These are phyloP conservation scores for Suillus clintonianus DNA, from an alignment of 768 basidiomycete species.

Conservation along the genomic window DNA sequence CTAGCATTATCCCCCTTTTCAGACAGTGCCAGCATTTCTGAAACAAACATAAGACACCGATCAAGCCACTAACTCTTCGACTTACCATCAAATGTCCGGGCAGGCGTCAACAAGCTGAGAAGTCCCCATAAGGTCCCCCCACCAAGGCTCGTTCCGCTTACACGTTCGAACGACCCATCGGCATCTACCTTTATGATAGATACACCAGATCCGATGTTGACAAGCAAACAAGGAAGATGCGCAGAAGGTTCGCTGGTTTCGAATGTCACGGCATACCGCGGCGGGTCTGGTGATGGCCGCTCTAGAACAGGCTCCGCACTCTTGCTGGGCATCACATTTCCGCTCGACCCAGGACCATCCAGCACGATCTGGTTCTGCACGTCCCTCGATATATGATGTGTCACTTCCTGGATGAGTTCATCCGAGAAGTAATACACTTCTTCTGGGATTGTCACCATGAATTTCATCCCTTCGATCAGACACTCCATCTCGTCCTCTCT, in stretches of 20 bases:
- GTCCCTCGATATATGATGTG: conserved; percentile 32
- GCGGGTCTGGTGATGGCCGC: conserved; percentile 89
- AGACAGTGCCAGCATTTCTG: conserved; percentile 96
- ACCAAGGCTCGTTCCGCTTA: conserved; percentile 95
- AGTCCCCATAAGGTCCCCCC: conserved; percentile 98
- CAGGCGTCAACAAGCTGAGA: conserved; percentile 91
- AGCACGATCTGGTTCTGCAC: not conserved
- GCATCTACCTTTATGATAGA: conserved; percentile 97
- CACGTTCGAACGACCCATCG: conserved; percentile 93
- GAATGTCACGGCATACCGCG: conserved; percentile 86
- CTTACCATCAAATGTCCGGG: conserved; percentile 93
- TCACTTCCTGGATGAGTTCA: conserved; percentile 79
- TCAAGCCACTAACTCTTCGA: conserved; percentile 13
- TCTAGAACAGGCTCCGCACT: conserved; percentile 47
- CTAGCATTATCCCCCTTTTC: conserved; percentile 91
- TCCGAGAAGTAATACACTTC: conserved; percentile 99
- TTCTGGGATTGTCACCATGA: conserved; percentile 93
- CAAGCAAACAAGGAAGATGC: conserved; percentile 92
- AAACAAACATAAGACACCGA: conserved; percentile 8
- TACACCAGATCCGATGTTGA: conserved; percentile 98
- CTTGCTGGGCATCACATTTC: conserved; percentile 10
- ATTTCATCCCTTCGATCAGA: conserved; percentile 92
- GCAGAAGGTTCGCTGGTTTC: conserved; percentile 76
- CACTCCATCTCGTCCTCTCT: conserved; percentile 99
- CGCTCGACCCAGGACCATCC: conserved; percentile 3